Conservation (phyloP, 2,329 filamentous ascomycete genomes). For the Penicillium sp. region DNA sequence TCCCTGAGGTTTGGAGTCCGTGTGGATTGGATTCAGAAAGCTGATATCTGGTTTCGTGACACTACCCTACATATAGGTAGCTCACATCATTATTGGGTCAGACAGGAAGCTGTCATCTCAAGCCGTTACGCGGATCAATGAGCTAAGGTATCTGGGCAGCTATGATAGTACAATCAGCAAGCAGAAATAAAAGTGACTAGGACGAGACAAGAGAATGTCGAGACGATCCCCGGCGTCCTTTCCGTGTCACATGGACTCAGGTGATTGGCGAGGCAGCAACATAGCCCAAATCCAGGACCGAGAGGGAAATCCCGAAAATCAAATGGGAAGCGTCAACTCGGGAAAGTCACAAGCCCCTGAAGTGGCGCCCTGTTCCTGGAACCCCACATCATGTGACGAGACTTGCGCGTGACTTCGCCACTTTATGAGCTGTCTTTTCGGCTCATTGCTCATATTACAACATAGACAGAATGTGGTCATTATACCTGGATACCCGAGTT, state of each 20-base stretch:
- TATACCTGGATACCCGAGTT: background rate
- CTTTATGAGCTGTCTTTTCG: slow-evolving; percentile 5
- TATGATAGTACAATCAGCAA: background rate
- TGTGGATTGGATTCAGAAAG: slow-evolving; percentile 4
- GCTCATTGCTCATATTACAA: background rate
- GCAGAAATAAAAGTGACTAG: background rate
- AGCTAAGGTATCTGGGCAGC: background rate
- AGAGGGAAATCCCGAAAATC: background rate
- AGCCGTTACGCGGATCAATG: background rate
- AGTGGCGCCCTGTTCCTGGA: slow-evolving; percentile 5
- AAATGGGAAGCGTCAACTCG: background rate
- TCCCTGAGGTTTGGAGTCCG: background rate
- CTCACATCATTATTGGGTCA: slow-evolving; percentile 13
- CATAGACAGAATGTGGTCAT: background rate
- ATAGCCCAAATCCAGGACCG: background rate
- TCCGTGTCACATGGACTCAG: slow-evolving; percentile 8
- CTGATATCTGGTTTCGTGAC: slow-evolving; percentile 5
- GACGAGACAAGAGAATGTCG: background rate
- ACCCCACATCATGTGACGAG: slow-evolving; percentile 9
- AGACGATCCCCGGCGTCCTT: background rate
- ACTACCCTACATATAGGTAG: background rate
- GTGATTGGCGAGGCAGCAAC: background rate
- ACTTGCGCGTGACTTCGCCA: slow-evolving; percentile 9
- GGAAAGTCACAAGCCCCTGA: slow-evolving; percentile 16
- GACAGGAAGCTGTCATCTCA: slow-evolving; percentile 13